Evolutionary conservation across 805 yeast species (phyloP).

Genomic region (Candida nemodendra): DNA sequence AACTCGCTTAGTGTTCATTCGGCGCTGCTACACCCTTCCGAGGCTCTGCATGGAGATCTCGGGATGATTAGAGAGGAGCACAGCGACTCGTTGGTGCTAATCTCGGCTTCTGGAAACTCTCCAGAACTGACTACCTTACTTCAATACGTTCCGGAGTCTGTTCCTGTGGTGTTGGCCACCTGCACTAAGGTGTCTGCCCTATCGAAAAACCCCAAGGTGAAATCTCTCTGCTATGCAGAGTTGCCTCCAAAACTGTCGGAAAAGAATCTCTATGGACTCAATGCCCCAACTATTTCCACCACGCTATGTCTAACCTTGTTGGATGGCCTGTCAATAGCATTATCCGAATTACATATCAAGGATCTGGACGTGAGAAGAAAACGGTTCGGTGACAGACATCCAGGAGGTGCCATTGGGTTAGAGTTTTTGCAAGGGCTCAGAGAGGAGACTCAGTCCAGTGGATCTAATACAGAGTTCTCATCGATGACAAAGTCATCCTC

Average conservation of each 20-base stretch:
- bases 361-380: constrained; percentile 53
- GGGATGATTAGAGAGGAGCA: constrained; percentile 61
- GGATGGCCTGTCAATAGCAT: constrained; percentile 74
- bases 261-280: constrained; percentile 65
- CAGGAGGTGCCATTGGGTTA: constrained; percentile 88
- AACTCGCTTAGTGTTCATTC: constrained; percentile 75
- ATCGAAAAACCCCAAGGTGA: constrained; percentile 48
- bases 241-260: constrained; percentile 60
- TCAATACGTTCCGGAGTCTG: constrained; percentile 52
- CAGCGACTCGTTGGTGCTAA: constrained; percentile 58
- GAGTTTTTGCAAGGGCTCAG: constrained; percentile 29
- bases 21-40: constrained; percentile 72
- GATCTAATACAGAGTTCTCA: constrained; percentile 17
- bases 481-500: constrained; percentile 11
- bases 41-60: constrained; percentile 88
- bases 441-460: constrained; percentile 5
- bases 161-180: constrained; percentile 63
- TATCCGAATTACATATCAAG: constrained; percentile 62
- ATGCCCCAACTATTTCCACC: constrained; percentile 87
- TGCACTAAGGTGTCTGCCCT: constrained; percentile 57
- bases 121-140: constrained; percentile 64
- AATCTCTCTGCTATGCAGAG: constrained; percentile 58
- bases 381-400: constrained; percentile 72
- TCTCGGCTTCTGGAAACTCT: constrained; percentile 81
- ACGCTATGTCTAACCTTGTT: constrained; percentile 73